phyloP scores from a whole-genome alignment of 345 rosid genomes.

The Cochlearia excelsa region DNA sequence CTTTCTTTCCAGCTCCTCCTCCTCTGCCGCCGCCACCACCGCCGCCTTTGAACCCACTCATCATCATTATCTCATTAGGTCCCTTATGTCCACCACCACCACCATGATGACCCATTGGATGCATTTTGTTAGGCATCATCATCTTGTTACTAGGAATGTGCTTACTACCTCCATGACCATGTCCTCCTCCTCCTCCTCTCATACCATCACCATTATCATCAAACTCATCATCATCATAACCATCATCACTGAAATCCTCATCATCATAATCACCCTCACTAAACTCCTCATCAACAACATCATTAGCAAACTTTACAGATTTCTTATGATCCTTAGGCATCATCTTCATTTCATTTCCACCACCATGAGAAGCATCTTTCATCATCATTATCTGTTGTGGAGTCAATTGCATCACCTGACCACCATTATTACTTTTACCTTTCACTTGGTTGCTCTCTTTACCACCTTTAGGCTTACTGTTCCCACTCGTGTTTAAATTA shows the following conservation, averaged over 20 bases:
- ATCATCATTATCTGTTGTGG: slow-evolving; percentile 51
- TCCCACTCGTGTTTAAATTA: slow-evolving; percentile 27
- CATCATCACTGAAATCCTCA: slow-evolving; percentile 37
- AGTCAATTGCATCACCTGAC: slow-evolving; percentile 42
- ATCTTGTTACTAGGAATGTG: slow-evolving; percentile 42
- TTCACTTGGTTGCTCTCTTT: slow-evolving; percentile 31
- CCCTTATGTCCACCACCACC: slow-evolving; percentile 41
- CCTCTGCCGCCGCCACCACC: slow-evolving; percentile 32
- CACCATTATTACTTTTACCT: slow-evolving; percentile 34
- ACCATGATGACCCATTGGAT: slow-evolving; percentile 20
- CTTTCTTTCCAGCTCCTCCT: slow-evolving; percentile 8
- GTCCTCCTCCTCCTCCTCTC: slow-evolving; percentile 26
- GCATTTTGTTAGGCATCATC: too few species aligned
- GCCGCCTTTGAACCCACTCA: slow-evolving; percentile 43
- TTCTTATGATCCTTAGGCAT: slow-evolving; percentile 60
- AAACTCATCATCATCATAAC: slow-evolving; percentile 8
- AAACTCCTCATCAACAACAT: slow-evolving; percentile 35
- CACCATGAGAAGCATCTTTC: slow-evolving; percentile 40
- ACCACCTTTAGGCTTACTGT: slow-evolving; percentile 36
- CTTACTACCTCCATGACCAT: slow-evolving; percentile 50
- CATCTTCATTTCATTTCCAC: slow-evolving; percentile 31
- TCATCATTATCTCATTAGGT: slow-evolving; percentile 46
- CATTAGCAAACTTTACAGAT: slow-evolving; percentile 61
- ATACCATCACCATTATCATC: slow-evolving; percentile 42
- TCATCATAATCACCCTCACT: slow-evolving; percentile 43